Percentiles rank a stretch among this genome's conserved stretches.
Evolutionary conservation across 2,329 filamentous ascomycete genomes (phyloP).

Genomic region (Alternaria triticina): DNA sequence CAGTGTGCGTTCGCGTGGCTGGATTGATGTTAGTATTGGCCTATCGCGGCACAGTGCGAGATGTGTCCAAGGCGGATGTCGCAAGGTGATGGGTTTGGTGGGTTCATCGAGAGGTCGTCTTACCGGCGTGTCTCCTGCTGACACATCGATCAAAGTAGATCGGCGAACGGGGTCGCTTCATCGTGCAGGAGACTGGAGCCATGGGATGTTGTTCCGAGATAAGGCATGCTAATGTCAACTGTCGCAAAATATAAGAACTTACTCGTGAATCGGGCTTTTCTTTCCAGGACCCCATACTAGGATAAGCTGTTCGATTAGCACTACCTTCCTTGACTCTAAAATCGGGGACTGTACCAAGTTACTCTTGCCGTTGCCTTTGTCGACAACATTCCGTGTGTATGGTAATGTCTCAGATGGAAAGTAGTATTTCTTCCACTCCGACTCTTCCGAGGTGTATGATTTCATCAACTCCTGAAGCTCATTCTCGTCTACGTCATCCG

Average conservation of each 20-base stretch:
- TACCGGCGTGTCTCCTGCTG: slow-evolving; percentile 36
- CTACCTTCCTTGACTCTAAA: background rate
- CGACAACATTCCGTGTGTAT: slow-evolving; percentile 89
- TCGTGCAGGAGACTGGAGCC: slow-evolving; percentile 33
- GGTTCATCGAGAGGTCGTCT: slow-evolving; percentile 19
- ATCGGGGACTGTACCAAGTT: slow-evolving; percentile 65
- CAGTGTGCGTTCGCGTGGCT: slow-evolving; percentile 77
- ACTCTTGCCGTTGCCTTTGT: slow-evolving; percentile 84
- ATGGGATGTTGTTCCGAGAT: background rate
- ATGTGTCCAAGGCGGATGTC: background rate
- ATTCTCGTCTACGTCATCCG: slow-evolving; percentile 77
- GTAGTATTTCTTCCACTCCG: slow-evolving; percentile 78
- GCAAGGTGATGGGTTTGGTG: background rate
- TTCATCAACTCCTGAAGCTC: slow-evolving; percentile 76
- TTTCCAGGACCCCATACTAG: slow-evolving; percentile 89
- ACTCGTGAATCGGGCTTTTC: slow-evolving; percentile 83
- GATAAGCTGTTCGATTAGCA: slow-evolving; percentile 65
- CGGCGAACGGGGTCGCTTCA: slow-evolving; percentile 39
- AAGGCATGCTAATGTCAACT: slow-evolving; percentile 22
- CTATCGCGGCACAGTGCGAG: background rate
- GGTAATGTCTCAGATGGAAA: slow-evolving; percentile 71
- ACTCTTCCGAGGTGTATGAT: slow-evolving; percentile 70
- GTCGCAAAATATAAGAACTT: slow-evolving; percentile 23
- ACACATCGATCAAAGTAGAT: slow-evolving; percentile 36
- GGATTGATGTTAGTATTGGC: background rate